Base-by-base conservation (phyloP, 306 rosid species). In the Cicer cuneatum region DNA sequence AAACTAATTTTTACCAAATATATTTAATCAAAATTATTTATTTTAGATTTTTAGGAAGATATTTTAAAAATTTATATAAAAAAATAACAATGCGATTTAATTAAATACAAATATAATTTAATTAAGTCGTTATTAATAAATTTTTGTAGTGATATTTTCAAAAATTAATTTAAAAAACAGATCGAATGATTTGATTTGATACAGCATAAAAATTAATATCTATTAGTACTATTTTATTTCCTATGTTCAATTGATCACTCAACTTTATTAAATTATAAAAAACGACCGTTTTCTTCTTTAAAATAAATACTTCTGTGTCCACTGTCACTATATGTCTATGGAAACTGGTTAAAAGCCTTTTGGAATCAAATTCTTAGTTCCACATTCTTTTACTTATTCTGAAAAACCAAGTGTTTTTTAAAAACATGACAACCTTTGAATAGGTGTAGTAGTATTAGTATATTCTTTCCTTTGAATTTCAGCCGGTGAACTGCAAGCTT, bases 361-460 rank as follows among this genome's bases (percentile, higher is more conserved):
- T 33, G 10, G 65, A 12, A 18, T 59, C 42, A 59, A 59, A 37
- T 59, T 59, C 65, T 29, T 15, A 59, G 65, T 33, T 59, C 10
- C 40, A 58, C 40, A 58, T 9, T 42, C 65, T 13, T 13, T 6
- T 12, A 13, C 16, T 11, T 33, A 33, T 11, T 59, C 11, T 33
- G 10, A 12, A 39, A 59, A 59, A 18, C 42, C 18, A 33, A 59
- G 11, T 59, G 5, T 0, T 59, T 39, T 59, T 59, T 18, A 12
- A 2, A 33, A 57, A 57, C 63, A 57, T 57, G 63, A 57, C 40
- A 57, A 24, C 40, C 40, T 57, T 24, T 2, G 29, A 24, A 24
- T 24, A 24, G 29, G 29, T 24, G 29, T 24, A n/a, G 29, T 24
- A 24, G 2, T 40, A 70, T 39, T 70, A 70, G 13, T 53, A 70